Evolutionary conservation across 2,329 filamentous ascomycete genomes (phyloP), one percentile per base, ranked within the genome.

Genomic region (Tolypocladium sp.): DNA sequence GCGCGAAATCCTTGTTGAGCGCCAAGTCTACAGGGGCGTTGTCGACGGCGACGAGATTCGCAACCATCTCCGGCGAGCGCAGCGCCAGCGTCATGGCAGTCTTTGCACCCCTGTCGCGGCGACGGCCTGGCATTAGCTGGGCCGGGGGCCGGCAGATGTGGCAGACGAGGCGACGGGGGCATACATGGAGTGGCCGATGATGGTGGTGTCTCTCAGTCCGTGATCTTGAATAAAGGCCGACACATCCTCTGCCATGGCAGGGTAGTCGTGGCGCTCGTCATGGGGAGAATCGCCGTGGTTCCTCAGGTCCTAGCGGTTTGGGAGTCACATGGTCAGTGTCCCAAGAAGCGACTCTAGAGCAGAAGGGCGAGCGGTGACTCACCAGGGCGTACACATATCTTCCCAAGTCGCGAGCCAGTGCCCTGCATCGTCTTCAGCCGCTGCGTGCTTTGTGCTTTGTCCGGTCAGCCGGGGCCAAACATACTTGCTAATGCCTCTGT

Each of bases 241-340:
- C 13, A 97, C 86, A 67, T 97, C 93, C 64, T 87, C 83, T 5
- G 93, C 91, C 83, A 97, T 92, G 52, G 85, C 81, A 1, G 75
- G 72, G 73, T 97, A 97, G 75, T 93, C 88, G 73, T 97, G 94
- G 1, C 78, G 79, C 0, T 79, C 76, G 57, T 85, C 73, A 73
- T 97, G 92, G 1, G 91, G 90, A 1, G 91, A 96, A 44, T 95
- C 88, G 68, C 93, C 93, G 77, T 97, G 93, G 70, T 97, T 97
- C 65, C 93, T 85, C 22, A 96, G 82, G 72, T 97, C 93, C 89
- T 92, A 62, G 57, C 64, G 58, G 49, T 56, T 55, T 4, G 51
- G 30, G 20, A 33, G 40, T 58, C 17, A 15, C 57, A 42, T 41
- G 54, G 17, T 35, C 55, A 54, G 13, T 10, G 9, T 22, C 25